Evolutionary conservation across 495 filamentous ascomycete species (phyloP).

Genomic region (Aspergillus taichungensis): DNA sequence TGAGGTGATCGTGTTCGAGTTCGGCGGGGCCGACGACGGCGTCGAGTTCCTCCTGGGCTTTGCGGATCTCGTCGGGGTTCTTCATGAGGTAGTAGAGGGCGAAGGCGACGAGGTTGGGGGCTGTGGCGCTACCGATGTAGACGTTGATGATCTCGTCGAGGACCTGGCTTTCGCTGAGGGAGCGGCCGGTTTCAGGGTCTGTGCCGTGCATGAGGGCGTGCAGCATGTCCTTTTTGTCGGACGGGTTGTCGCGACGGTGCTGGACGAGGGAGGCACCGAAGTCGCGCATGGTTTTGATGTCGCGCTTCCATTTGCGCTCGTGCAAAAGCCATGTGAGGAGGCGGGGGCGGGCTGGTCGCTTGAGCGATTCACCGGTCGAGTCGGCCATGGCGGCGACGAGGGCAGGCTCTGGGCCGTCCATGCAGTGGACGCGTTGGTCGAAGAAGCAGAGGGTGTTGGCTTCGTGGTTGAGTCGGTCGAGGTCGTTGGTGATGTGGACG

Average conservation of each 20-base stretch:
- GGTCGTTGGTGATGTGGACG: slow-evolving; percentile 57
- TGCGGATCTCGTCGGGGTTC: slow-evolving; percentile 24
- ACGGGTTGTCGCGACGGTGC: slow-evolving; percentile 42
- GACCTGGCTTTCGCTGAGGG: slow-evolving; percentile 51
- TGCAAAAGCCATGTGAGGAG: slow-evolving; percentile 33
- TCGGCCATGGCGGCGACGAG: slow-evolving; percentile 33
- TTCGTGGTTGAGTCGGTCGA: slow-evolving; percentile 63
- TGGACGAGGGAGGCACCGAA: slow-evolving; percentile 52
- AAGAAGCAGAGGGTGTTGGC: slow-evolving; percentile 59
- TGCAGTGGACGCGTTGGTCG: slow-evolving; percentile 26
- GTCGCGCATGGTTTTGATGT: slow-evolving; percentile 49
- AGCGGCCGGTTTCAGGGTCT: slow-evolving; percentile 57
- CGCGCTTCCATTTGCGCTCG: slow-evolving; percentile 40
- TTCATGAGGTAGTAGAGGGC: slow-evolving; percentile 38
- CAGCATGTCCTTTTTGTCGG: slow-evolving; percentile 58
- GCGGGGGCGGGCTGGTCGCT: slow-evolving; percentile 30
- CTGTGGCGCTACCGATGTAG: slow-evolving; percentile 38
- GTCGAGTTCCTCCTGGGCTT: slow-evolving; percentile 37
- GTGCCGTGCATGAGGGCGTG: slow-evolving; percentile 58
- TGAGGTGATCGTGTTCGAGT: slow-evolving; percentile 47
- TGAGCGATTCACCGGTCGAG: slow-evolving; percentile 35
- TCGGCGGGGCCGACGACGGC: slow-evolving; percentile 21
- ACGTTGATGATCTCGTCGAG: slow-evolving; percentile 56
- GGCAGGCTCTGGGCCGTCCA: slow-evolving; percentile 20
- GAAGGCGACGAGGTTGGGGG: slow-evolving; percentile 36